Percentiles rank a stretch among this genome's conserved stretches.
These are phyloP conservation scores for Chaetomiaceae sp. DNA, from an alignment of 2,329 filamentous ascomycete species.

Conservation along the genomic window DNA sequence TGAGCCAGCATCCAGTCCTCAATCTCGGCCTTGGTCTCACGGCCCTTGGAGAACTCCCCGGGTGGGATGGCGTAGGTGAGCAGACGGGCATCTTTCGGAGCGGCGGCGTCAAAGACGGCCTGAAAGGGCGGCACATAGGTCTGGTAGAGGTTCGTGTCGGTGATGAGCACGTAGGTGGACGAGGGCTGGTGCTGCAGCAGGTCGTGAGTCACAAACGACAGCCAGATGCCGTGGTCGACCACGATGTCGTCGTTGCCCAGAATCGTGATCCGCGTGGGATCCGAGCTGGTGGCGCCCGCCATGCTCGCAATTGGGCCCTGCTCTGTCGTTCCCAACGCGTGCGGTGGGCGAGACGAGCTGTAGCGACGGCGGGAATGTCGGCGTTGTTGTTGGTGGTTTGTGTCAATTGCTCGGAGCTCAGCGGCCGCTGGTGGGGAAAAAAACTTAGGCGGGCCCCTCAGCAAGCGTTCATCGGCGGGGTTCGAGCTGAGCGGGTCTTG, in stretches of 20 bases:
- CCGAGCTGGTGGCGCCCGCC: constrained; percentile 22
- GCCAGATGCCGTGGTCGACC: constrained; percentile 87
- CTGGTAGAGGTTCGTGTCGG: constrained; percentile 83
- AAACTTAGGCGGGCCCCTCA: constrained; percentile 16
- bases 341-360: too few species aligned
- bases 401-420: neutral
- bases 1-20: constrained; percentile 96
- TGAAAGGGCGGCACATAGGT: constrained; percentile 77
- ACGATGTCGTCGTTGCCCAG: constrained; percentile 86
- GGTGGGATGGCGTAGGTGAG: constrained; percentile 83
- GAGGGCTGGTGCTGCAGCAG: constrained; percentile 70
- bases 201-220: constrained; percentile 72
- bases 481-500: too few species aligned
- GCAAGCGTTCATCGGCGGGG: too few species aligned
- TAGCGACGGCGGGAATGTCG: too few species aligned
- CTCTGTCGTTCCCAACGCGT: too few species aligned
- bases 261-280: constrained; percentile 64
- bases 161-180: constrained; percentile 93
- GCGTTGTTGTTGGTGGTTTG: neutral
- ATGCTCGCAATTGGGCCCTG: constrained; percentile 21
- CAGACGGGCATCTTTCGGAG: constrained; percentile 51
- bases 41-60: constrained; percentile 87
- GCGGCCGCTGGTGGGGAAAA: constrained; percentile 12
- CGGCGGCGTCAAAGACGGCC: constrained; percentile 52
- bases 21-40: constrained; percentile 88